phyloP scores from a whole-genome alignment of 1,139 yeast species.

The Suhomyces yuchorum region DNA sequence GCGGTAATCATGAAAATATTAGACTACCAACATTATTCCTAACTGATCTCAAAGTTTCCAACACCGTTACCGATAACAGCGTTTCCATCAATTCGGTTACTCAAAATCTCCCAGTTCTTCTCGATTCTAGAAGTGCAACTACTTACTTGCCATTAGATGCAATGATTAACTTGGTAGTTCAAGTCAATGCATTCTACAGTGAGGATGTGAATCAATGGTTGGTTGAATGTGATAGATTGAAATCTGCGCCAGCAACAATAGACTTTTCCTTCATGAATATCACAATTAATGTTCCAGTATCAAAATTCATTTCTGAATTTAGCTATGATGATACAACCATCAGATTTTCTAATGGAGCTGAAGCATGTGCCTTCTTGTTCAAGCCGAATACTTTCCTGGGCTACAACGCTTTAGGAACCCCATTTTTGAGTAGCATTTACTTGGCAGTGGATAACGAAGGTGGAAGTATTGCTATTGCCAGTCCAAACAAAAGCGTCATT shows the following conservation, averaged over 20 bases:
- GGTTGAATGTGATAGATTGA: slow-evolving; percentile 58
- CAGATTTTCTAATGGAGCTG: slow-evolving; percentile 53
- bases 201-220: slow-evolving; percentile 58
- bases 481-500: slow-evolving; percentile 28
- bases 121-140: slow-evolving; percentile 60
- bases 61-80: slow-evolving; percentile 38
- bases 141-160: slow-evolving; percentile 60
- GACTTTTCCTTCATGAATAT: slow-evolving; percentile 58
- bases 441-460: slow-evolving; percentile 71
- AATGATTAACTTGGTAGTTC: slow-evolving; percentile 68
- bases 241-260: slow-evolving; percentile 49
- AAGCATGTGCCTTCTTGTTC: slow-evolving; percentile 63
- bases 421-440: slow-evolving; percentile 59
- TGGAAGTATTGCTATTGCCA: slow-evolving; percentile 58
- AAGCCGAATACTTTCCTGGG: slow-evolving; percentile 55
- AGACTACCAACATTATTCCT: slow-evolving; percentile 59
- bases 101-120: slow-evolving; percentile 52
- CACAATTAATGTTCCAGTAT: slow-evolving; percentile 54
- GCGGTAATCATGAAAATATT: background rate
- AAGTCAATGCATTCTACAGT: slow-evolving; percentile 69
- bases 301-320: slow-evolving; percentile 48
- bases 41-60: slow-evolving; percentile 53
- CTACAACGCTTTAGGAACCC: slow-evolving; percentile 60
- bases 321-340: slow-evolving; percentile 31
- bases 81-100: slow-evolving; percentile 34